Base-by-base conservation (phyloP, 2,329 filamentous ascomycete species). In the Phaeoacremonium minimum region DNA sequence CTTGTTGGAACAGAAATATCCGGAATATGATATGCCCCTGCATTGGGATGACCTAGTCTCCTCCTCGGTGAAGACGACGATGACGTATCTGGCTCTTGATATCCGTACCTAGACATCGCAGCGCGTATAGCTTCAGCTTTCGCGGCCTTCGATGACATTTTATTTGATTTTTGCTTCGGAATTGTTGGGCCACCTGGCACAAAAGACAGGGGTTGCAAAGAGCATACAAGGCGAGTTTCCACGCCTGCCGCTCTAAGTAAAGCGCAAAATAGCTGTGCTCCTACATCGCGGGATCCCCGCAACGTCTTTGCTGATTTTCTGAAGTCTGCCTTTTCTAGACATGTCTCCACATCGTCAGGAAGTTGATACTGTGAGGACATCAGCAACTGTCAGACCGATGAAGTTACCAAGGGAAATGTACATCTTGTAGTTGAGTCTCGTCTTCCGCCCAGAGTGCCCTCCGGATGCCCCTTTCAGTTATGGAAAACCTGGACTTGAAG, bases 231-330 rank as follows among this genome's bases (percentile, higher is more conserved):
- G 11, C 93, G 77, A 5, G 87, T 73, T 44, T 88, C 80, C 6
- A 97, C 79, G 4, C 87, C 89, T n/a, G 75, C 79, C n/a, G 80
- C 77, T 14, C 93, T 81, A 4, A 98, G 70, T 19, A 97, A 61
- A 4, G 90, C 85, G 57, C 93, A 97, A 51, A 94, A 95, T 0
- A 98, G 60, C 56, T 97, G 90, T 2, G 88, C 86, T 1, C 90
- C 93, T 8, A 94, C 72, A 57, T 98, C 93, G 45, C 90, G 79
- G 7, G 91, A 97, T 1, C 91, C 94, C 45, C 80, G 69, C 14
- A 95, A 60, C 5, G 64, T 75, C 41, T 67, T 73, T 1, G 90
- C 87, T 18, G 85, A 82, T 26, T 71, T 69, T 4, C 74, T 70
- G 49, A 97, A 97, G 45, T 94, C 87, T 1, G 71, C 63, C 40